phyloP scores from a whole-genome alignment of 331 rosid genomes.

The Acacia pycnantha region DNA sequence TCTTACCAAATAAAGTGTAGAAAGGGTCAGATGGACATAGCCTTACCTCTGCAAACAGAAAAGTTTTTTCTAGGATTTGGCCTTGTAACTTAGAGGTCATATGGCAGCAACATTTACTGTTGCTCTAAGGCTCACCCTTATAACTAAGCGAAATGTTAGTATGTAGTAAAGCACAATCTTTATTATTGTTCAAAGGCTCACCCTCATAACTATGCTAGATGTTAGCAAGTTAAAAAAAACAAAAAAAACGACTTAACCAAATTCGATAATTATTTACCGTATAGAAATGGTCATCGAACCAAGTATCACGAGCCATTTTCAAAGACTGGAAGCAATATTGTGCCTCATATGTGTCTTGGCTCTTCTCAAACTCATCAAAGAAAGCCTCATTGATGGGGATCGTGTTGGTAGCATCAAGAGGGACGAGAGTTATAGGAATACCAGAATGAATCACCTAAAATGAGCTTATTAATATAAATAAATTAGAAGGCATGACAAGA shows the following conservation, averaged over 20 bases:
- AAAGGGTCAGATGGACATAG: too few relatives aligned
- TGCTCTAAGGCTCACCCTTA: too few relatives aligned
- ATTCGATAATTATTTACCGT: conserved; percentile 43
- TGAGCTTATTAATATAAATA: background rate
- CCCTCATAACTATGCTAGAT: too few relatives aligned
- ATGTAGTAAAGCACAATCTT: too few relatives aligned
- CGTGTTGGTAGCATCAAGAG: conserved; percentile 91
- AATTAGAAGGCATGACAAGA: background rate
- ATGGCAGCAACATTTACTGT: too few relatives aligned
- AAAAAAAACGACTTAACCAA: background rate
- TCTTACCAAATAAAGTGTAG: too few relatives aligned
- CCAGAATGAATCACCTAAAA: conserved; percentile 92
- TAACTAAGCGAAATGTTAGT: too few relatives aligned
- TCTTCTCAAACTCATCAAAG: conserved; percentile 63
- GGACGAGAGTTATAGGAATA: conserved; percentile 80
- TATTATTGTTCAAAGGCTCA: too few relatives aligned
- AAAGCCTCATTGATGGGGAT: conserved; percentile 67
- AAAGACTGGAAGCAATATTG: conserved; percentile 77
- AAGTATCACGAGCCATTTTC: conserved; percentile 76
- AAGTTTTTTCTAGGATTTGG: too few relatives aligned
- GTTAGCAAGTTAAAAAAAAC: background rate
- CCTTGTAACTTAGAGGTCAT: too few relatives aligned
- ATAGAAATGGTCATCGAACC: conserved; percentile 64
- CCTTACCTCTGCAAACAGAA: too few relatives aligned
- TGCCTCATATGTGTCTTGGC: conserved; percentile 75